Percentiles rank a stretch among this genome's conserved stretches.
Evolutionary conservation across 2,329 filamentous ascomycete genomes (phyloP).

Genomic region (Endocalyx cinctus): DNA sequence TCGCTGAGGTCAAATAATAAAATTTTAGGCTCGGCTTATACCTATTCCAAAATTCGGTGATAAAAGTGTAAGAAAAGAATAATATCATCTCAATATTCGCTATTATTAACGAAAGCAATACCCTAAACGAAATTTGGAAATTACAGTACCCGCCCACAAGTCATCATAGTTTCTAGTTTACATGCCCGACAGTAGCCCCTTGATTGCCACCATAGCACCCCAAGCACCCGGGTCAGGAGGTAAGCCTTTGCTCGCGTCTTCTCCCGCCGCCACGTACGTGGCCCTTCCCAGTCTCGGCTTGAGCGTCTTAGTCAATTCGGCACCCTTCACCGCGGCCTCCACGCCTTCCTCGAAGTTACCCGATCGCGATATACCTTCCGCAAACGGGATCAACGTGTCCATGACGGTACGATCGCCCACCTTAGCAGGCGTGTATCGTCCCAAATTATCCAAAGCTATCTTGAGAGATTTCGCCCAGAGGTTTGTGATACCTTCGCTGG

Average conservation of each 20-base stretch:
- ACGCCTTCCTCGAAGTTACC: slow-evolving; percentile 53
- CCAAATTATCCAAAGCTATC: slow-evolving; percentile 41
- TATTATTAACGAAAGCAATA: too few relatives aligned
- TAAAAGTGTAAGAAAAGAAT: too few relatives aligned
- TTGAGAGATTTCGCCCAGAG: slow-evolving; percentile 41
- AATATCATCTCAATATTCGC: too few relatives aligned
- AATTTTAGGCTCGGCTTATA: too few relatives aligned
- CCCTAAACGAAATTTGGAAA: too few relatives aligned
- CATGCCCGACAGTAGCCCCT: slow-evolving; percentile 30
- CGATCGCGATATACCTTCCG: slow-evolving; percentile 36
- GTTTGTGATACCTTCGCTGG: slow-evolving; percentile 27
- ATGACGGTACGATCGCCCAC: slow-evolving; percentile 54
- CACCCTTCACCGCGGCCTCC: slow-evolving; percentile 53
- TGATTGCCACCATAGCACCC: slow-evolving; percentile 57
- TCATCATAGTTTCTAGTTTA: too few relatives aligned
- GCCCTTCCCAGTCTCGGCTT: slow-evolving; percentile 62
- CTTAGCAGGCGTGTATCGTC: slow-evolving; percentile 50
- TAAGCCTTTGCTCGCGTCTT: slow-evolving; percentile 43
- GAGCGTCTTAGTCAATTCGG: slow-evolving; percentile 61
- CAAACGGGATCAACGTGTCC: slow-evolving; percentile 53
- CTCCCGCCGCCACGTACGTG: slow-evolving; percentile 60
- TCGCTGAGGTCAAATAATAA: too few relatives aligned
- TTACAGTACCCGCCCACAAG: too few relatives aligned
- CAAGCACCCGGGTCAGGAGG: slow-evolving; percentile 68
- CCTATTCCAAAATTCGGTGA: too few relatives aligned